phyloP scores from a whole-genome alignment of 148 eudicot genomes.

The Rhododendron ferrugineum region DNA sequence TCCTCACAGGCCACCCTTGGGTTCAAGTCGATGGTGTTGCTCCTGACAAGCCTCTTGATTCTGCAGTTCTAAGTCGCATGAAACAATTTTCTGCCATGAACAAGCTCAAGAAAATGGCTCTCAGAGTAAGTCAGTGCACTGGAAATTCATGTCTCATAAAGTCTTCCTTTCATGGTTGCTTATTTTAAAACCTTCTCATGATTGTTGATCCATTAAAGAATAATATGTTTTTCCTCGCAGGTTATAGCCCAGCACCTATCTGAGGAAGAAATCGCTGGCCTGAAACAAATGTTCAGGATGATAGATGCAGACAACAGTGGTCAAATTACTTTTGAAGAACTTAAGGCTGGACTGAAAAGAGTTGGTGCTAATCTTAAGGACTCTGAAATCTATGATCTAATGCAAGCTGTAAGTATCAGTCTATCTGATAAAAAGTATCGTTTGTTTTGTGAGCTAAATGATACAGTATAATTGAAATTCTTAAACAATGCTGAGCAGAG shows the following conservation, averaged over 20 bases:
- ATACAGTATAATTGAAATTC: not conserved
- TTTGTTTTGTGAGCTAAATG: not conserved
- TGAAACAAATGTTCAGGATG: conserved; percentile 91
- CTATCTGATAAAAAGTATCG: not conserved
- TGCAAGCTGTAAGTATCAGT: conserved; percentile 78
- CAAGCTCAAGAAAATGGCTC: conserved; percentile 83
- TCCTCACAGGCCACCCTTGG: conserved; percentile 79
- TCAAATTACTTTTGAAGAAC: conserved; percentile 81
- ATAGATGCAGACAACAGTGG: conserved; percentile 85
- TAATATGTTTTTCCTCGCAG: conserved; percentile 20
- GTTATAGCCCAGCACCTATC: conserved; percentile 86
- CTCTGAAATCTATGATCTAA: conserved; percentile 65
- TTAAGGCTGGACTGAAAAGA: conserved; percentile 67
- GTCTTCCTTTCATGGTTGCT: not conserved
- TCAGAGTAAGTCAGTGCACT: conserved; percentile 48
- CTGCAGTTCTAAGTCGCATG: conserved; percentile 81
- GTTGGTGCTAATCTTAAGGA: conserved; percentile 82
- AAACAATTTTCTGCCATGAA: conserved; percentile 87
- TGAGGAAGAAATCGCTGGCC: conserved; percentile 95
- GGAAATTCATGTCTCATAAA: not conserved
- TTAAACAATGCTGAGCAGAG: not conserved
- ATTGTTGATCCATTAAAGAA: not conserved
- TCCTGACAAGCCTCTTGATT: conserved; percentile 91
- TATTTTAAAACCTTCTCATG: not conserved
- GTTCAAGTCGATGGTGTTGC: conserved; percentile 81